phyloP scores from a whole-genome alignment of 495 filamentous ascomycete genomes.

The Trichoderma erinaceum region DNA sequence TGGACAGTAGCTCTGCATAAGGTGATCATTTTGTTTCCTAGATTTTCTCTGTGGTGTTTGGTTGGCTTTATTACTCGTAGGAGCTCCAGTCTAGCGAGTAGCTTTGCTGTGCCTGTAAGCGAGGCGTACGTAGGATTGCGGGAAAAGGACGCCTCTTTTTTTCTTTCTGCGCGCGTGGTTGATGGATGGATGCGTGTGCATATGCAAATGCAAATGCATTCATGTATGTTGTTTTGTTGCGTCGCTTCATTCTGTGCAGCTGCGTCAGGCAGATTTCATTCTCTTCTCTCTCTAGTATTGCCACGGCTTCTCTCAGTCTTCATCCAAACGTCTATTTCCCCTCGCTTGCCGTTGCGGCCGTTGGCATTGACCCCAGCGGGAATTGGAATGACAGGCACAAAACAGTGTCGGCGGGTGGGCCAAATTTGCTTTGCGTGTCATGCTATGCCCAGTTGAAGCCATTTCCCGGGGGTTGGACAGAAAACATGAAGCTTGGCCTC shows the following conservation, averaged over 20 bases:
- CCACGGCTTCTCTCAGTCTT: too few species aligned
- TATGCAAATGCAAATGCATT: too few species aligned
- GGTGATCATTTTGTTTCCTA: too few species aligned
- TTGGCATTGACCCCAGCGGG: background rate
- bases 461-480: background rate
- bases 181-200: too few species aligned
- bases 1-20: too few species aligned
- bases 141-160: background rate
- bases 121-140: background rate
- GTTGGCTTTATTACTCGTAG: too few species aligned
- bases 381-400: background rate
- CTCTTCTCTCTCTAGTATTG: too few species aligned
- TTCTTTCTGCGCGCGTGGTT: background rate
- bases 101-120: constrained; percentile 1
- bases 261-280: too few species aligned
- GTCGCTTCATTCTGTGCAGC: too few species aligned
- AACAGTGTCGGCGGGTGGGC: background rate
- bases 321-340: background rate
- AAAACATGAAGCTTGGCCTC: background rate
- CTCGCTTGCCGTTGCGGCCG: background rate
- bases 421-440: background rate
- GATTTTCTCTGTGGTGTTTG: too few species aligned
- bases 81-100: background rate
- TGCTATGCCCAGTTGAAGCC: background rate
- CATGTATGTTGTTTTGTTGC: too few species aligned